phyloP scores from a whole-genome alignment of 257 asterid species.

The Paraleonurus japonicus region DNA sequence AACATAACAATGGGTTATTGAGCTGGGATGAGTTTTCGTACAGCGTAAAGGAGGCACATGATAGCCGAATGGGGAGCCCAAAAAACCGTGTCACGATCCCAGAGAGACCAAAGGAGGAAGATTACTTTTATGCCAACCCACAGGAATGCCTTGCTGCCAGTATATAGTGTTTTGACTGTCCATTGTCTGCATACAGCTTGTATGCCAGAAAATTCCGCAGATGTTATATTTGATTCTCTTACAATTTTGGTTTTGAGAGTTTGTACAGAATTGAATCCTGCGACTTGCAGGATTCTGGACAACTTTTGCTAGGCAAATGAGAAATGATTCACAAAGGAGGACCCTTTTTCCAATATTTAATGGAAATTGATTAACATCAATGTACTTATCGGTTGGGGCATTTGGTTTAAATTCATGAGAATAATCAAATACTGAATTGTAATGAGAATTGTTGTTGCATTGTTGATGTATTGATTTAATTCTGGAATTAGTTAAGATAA shows the following conservation, averaged over 20 bases:
- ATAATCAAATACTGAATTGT: too few relatives aligned
- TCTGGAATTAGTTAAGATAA: too few relatives aligned
- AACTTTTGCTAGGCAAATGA: slow-evolving; percentile 15
- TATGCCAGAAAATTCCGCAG: slow-evolving; percentile 7
- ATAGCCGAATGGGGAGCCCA: slow-evolving; percentile 48
- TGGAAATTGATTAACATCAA: neutral
- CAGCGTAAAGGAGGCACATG: slow-evolving; percentile 48
- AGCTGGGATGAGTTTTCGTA: slow-evolving; percentile 60
- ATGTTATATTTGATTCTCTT: slow-evolving; percentile 22
- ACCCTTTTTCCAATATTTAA: neutral
- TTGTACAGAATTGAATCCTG: slow-evolving; percentile 31
- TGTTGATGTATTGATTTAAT: too few relatives aligned
- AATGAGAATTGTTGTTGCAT: too few relatives aligned
- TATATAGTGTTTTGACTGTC: neutral
- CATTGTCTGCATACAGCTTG: slow-evolving; percentile 23
- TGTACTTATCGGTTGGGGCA: too few relatives aligned
- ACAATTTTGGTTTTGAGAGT: slow-evolving; percentile 21
- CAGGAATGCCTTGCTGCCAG: slow-evolving; percentile 53
- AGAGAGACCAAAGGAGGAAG: slow-evolving; percentile 69
- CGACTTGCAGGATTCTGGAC: slow-evolving; percentile 11
- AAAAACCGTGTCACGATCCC: slow-evolving; percentile 32
- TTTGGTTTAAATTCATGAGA: too few relatives aligned
- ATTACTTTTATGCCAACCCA: slow-evolving; percentile 68
- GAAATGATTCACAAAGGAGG: neutral
- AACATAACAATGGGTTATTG: slow-evolving; percentile 33